Evolutionary conservation across 306 rosid species (phyloP).

Genomic region (Neltuma alba): DNA sequence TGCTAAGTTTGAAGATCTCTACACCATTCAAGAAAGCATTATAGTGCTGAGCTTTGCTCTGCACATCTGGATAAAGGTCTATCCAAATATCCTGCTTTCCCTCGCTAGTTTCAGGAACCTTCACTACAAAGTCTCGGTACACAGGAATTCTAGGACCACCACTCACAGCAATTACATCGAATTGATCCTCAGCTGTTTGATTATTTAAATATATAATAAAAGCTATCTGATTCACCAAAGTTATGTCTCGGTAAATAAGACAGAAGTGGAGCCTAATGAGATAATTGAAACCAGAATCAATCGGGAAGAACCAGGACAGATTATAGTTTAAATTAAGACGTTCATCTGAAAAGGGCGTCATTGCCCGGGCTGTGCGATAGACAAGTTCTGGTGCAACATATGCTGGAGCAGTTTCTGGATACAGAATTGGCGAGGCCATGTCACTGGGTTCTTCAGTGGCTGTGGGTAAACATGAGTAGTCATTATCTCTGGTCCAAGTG

Average conservation of each 20-base stretch:
- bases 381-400: slow-evolving; percentile 36
- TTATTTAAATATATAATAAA: slow-evolving; percentile 41
- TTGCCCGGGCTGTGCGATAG: slow-evolving; percentile 20
- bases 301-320: slow-evolving; percentile 37
- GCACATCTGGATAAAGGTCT: slow-evolving; percentile 30
- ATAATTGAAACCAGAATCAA: slow-evolving; percentile 54
- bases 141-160: slow-evolving; percentile 37
- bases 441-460: not conserved
- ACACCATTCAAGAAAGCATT: slow-evolving; percentile 42
- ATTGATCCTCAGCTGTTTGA: slow-evolving; percentile 21
- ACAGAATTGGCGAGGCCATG: slow-evolving; percentile 5
- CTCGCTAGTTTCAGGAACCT: slow-evolving; percentile 18
- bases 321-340: slow-evolving; percentile 30
- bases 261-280: slow-evolving; percentile 65
- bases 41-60: not conserved
- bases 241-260: not conserved
- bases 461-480: not conserved
- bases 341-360: not conserved
- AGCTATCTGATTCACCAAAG: not conserved
- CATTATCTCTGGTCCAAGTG: slow-evolving; percentile 23
- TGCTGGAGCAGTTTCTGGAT: slow-evolving; percentile 3
- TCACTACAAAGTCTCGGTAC: slow-evolving; percentile 37
- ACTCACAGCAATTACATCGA: not conserved
- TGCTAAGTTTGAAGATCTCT: slow-evolving; percentile 44
- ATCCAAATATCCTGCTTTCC: slow-evolving; percentile 47